Percentiles rank a stretch among this genome's conserved stretches.
phyloP scores from a whole-genome alignment of 139 green algal genomes.

The Chlamydomonas eustigma region DNA sequence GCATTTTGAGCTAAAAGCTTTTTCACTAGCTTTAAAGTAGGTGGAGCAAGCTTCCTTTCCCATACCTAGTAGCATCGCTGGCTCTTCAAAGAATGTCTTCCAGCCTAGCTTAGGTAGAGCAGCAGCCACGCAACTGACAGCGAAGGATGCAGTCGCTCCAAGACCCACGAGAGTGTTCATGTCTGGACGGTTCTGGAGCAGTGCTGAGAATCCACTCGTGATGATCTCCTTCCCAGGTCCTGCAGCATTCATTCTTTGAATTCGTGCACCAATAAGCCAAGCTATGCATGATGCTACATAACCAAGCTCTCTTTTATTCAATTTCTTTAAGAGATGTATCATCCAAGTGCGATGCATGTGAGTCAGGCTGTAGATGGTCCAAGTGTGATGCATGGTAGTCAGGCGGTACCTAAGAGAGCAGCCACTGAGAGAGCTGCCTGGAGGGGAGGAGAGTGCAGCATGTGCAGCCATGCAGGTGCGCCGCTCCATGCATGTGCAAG shows the following conservation, averaged over 20 bases:
- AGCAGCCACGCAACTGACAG: conserved; percentile 72
- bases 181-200: conserved; percentile 73
- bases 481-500: conserved; percentile 52
- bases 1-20: too few species aligned
- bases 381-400: too few species aligned
- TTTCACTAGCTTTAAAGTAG: too few species aligned
- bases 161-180: conserved; percentile 98
- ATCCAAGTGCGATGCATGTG: too few species aligned
- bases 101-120: conserved; percentile 63
- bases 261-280: too few species aligned
- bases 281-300: too few species aligned
- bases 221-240: conserved; percentile 58
- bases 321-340: too few species aligned
- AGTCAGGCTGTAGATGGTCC: too few species aligned
- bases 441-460: conserved; percentile 62
- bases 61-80: conserved; percentile 12
- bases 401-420: conserved; percentile 77
- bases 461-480: conserved; percentile 55
- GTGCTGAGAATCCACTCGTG: conserved; percentile 31
- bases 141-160: conserved; percentile 81
- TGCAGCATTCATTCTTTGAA: too few species aligned
- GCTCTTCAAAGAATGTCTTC: conserved; percentile 90
- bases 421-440: conserved; percentile 69
- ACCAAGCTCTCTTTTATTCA: too few species aligned
- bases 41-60: background rate